These are phyloP conservation scores for Entonaema liquescens DNA, from an alignment of 495 filamentous ascomycete genomes.

Conservation along the genomic window DNA sequence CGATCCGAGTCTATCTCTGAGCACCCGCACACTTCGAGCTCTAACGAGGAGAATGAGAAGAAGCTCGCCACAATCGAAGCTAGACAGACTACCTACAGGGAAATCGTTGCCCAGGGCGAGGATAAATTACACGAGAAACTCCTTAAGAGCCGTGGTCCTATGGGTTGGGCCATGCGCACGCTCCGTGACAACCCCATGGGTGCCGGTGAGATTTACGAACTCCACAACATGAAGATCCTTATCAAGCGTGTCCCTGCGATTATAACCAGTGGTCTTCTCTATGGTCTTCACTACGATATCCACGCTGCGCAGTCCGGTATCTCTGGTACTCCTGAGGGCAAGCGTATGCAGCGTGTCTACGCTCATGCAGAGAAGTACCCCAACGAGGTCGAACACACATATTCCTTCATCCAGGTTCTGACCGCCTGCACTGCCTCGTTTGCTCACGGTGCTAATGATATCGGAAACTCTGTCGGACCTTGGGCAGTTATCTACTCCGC, in stretches of 20 bases:
- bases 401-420: slow-evolving; percentile 69
- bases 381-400: slow-evolving; percentile 72
- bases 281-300: slow-evolving; percentile 78
- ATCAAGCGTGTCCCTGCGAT: slow-evolving; percentile 68
- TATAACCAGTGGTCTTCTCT: slow-evolving; percentile 63
- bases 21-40: slow-evolving; percentile 11
- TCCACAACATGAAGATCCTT: slow-evolving; percentile 67
- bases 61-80: slow-evolving; percentile 52
- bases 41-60: slow-evolving; percentile 54
- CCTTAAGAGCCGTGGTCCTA: slow-evolving; percentile 63
- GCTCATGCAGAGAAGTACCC: slow-evolving; percentile 66
- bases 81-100: slow-evolving; percentile 60
- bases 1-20: slow-evolving; percentile 30
- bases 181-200: slow-evolving; percentile 74
- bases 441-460: slow-evolving; percentile 74
- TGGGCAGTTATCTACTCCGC: slow-evolving; percentile 70
- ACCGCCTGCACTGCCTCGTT: slow-evolving; percentile 72
- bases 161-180: slow-evolving; percentile 77
- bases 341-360: slow-evolving; percentile 69
- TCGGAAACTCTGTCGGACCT: slow-evolving; percentile 72
- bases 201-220: slow-evolving; percentile 71
- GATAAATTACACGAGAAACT: slow-evolving; percentile 63
- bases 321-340: slow-evolving; percentile 70
- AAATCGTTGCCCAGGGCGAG: slow-evolving; percentile 62
- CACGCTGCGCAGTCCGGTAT: slow-evolving; percentile 72